Evolutionary conservation across 139 green algal species (phyloP).

Genomic region (Eudorina sp.): DNA sequence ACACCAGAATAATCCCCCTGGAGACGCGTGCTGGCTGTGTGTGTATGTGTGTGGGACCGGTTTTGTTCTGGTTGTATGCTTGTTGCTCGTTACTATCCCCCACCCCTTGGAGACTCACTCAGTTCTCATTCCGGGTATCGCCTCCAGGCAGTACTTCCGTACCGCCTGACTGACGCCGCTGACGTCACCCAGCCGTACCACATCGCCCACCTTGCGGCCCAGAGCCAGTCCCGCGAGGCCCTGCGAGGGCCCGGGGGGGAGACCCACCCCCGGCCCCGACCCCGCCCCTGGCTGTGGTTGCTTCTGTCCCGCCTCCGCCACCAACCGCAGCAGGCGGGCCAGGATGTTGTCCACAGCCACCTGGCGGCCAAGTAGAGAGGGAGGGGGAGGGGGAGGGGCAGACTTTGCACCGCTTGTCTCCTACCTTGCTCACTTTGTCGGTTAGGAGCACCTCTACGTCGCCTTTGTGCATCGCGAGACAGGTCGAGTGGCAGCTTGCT

Average conservation of each 20-base stretch:
- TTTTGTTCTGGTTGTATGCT: no score
- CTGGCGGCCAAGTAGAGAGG: constrained; percentile 27
- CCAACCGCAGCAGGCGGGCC: constrained; percentile 64
- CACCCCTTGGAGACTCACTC: background rate
- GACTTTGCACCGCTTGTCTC: no score
- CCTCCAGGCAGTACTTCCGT: constrained; percentile 33
- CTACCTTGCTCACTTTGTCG: no score
- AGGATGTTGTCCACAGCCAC: constrained; percentile 89
- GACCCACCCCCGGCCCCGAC: background rate
- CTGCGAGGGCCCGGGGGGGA: background rate
- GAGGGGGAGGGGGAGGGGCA: no score
- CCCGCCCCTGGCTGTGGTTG: constrained; percentile 42
- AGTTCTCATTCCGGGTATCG: background rate
- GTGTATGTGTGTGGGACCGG: no score
- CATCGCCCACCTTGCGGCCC: background rate
- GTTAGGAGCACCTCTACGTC: no score
- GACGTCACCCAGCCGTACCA: constrained; percentile 78
- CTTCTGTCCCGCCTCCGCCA: background rate
- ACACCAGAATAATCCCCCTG: no score
- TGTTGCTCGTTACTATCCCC: no score
- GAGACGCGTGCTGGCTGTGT: no score
- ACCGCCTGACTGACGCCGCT: constrained; percentile 2
- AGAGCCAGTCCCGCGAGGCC: background rate
- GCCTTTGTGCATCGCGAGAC: no score
- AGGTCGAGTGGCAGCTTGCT: no score